A percentile compares a stretch with the other conserved stretches of the same genome.
Conservation (phyloP, 2,329 filamentous ascomycete species). For the Fusarium paranaense region DNA sequence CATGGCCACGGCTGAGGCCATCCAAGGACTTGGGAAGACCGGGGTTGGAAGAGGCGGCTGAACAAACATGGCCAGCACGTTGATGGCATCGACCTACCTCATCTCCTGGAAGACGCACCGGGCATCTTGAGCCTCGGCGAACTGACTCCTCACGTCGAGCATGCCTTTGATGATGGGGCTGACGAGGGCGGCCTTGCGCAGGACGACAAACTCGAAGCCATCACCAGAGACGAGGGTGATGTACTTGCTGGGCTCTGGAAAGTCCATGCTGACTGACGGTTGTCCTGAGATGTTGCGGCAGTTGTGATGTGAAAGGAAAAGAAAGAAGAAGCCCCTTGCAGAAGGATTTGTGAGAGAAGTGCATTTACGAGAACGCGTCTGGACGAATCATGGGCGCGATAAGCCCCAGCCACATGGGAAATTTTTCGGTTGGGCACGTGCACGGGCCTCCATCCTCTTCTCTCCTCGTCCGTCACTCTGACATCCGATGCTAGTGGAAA, state of each 20-base stretch:
- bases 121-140: constrained; percentile 72
- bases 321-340: constrained; percentile 12
- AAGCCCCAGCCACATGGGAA: constrained; percentile 14
- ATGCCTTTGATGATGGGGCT: constrained; percentile 81
- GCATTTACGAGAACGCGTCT: constrained; percentile 24
- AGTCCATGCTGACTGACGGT: constrained; percentile 37
- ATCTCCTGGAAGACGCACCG: constrained; percentile 78
- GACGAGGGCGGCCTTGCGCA: constrained; percentile 76
- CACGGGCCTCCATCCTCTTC: constrained; percentile 31
- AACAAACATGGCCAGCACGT: constrained; percentile 17
- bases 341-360: constrained; percentile 24
- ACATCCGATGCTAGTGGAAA: constrained; percentile 9
- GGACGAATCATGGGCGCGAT: constrained; percentile 20
- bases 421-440: constrained; percentile 37
- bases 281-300: background rate
- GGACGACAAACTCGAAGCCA: constrained; percentile 80
- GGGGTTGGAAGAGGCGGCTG: constrained; percentile 7
- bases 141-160: constrained; percentile 76
- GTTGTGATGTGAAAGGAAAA: constrained; percentile 13
- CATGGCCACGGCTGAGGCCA: constrained; percentile 1
- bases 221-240: constrained; percentile 82
- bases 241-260: constrained; percentile 67
- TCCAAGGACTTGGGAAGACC: background rate
- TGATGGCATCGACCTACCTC: constrained; percentile 62
- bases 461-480: background rate